Evolutionary conservation across 2,329 filamentous ascomycete species (phyloP), one percentile per base, ranked within the genome.

Genomic region (Botrytis porri): DNA sequence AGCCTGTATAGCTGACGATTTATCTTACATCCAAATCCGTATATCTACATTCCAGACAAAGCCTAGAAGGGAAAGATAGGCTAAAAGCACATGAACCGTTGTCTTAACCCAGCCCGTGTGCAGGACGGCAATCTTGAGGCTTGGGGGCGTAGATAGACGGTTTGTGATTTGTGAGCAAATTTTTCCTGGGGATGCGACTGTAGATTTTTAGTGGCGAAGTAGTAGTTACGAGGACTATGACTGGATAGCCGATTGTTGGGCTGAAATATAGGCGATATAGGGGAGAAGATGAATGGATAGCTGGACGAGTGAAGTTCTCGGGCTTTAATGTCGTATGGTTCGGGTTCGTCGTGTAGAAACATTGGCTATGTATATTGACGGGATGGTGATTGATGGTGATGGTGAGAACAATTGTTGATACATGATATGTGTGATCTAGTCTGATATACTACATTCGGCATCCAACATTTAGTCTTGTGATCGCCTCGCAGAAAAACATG

Each of bases 161-260:
- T 51, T 54, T 70, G 14, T 63, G 69, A 63, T 63, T 70, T 70
- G 69, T 70, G 69, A 70, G 69, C 32, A 39, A 25, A 18, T 5
- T 57, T 14, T 54, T 20, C 20, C 18, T 48, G 7, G n/a, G 39
- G 10, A 32, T 64, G 39, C 39, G 20, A 22, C 14, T 12, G 37
- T 29, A 7, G 14, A 43, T 63, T 51, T 9, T 18, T 25, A 41
- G 60, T 57, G 51, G 51, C 51, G 60, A 41, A 41, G 6, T 16
- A 7, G 12, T 41, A 39, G 12, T 9, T 39, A 35, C 8, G 16
- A 20, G 4, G 14, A 63, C 25, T 43, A 22, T 22, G 39, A 63
- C 18, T 22, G 29, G 8, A 35, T 59, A 59, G n/a, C 29, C 4
- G 6, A 61, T 39, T 9, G 37, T 39, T 35, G 14, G 14, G 35